Base-by-base conservation (phyloP, 306 rosid species). In the Cucurbita ficifolia region DNA sequence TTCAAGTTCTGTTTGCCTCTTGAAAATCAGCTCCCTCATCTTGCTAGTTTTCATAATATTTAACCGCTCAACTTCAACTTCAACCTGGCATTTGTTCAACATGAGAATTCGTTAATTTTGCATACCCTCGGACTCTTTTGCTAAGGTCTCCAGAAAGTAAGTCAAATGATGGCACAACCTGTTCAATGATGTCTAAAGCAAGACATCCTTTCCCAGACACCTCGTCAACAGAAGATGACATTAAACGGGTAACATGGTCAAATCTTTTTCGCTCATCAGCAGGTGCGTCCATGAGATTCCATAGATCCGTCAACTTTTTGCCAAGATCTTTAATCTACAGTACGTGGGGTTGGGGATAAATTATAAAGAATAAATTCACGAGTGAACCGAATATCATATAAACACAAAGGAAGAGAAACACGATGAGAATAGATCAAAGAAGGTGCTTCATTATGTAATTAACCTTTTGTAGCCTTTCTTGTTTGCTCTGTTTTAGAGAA, bases 211-310 rank as follows among this genome's bases (percentile, higher is more conserved):
- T 81, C 77, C 76, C 76, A 77, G 90, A 79, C 78, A 93, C 96
- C 61, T 87, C 92, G 40, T 90, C 85, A 55, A 76, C 86, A 17
- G 89, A 85, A 69, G 82, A 87, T 69, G 97, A 79, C 67, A 86
- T 80, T 79, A 86, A 76, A 63, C 89, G 72, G 10, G 80, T 83
- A 49, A 85, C 83, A 78, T 88, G 92, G 72, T 79, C 88, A 79
- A 90, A 90, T 77, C 68, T 76, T 62, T 79, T 87, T 78, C 70
- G 85, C 72, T 93, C 94, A 54, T 80, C 87, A 76, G 51, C 14
- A 9, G 90, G 90, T n/a, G 79, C 77, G 78, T 90, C 98, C 86
- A 88, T 88, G 67, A 93, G 96, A 80, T 88, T 83, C 98, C 97
- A 93, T 36, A 93, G 80, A 39, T 84, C 92, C 56, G 80, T 64